Evolutionary conservation across 2,329 filamentous ascomycete species (phyloP), one percentile per base, ranked within the genome.

Genomic region (Amauroascus verrucosus): DNA sequence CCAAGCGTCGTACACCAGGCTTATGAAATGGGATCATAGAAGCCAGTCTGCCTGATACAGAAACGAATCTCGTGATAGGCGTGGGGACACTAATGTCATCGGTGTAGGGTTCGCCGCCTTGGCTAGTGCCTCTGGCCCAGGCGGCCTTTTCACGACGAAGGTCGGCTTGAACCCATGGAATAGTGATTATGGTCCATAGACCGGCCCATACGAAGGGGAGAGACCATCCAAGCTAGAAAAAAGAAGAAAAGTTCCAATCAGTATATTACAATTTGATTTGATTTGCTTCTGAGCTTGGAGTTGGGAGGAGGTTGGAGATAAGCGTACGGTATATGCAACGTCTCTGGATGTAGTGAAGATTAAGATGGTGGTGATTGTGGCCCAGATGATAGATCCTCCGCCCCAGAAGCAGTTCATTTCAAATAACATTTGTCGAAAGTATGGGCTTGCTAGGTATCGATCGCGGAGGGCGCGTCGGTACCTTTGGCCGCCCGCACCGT

Each of bases 391-490:
- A 1, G 73, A 70, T 0, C 77, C 77, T 11, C 75, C 70, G 1
- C 72, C 77, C 78, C 78, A 81, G 60, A 81, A 79, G 59, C 75
- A 74, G 56, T 79, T 80, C 64, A 80, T 71, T 48, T 73, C 69
- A 48, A 73, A 73, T 4, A 81, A 69, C 72, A 80, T 75, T 26
- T 68, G 68, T 43, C 78, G 69, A 60, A 82, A 81, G 51, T 72
- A 70, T 52, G 72, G 72, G 54, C 78, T 81, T 2, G 74, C 75
- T 11, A 75, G 68, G 57, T 80, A 81, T 57, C 78, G 68, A 37
- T 70, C 73, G 48, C 74, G 67, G 18, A 81, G 62, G 0, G 74
- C 74, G 59, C 74, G 69, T 43, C 78, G 71, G 58, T 77, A 82
- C 1, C 69, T 73, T 54, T 75, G 72, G 1, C 78, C 78, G 8